A percentile compares a stretch with the other conserved stretches of the same genome.
phyloP scores from a whole-genome alignment of 768 basidiomycete genomes.

The Kwoniella sp. region DNA sequence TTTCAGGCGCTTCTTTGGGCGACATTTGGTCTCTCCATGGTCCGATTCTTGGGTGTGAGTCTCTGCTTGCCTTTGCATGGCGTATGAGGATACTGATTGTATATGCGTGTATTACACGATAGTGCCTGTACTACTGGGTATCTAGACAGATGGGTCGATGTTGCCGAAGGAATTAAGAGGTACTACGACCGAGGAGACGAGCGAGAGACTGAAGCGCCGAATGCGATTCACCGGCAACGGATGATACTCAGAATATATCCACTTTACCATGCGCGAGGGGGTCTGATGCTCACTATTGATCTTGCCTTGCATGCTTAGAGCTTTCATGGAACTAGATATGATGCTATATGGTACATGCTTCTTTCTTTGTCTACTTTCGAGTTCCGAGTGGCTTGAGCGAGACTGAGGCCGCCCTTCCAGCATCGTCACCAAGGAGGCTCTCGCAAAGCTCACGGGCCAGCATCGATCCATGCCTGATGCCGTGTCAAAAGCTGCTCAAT shows the following conservation, averaged over 20 bases:
- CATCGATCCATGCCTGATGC: conserved; percentile 69
- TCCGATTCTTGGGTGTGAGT: conserved; percentile 51
- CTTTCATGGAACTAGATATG: not conserved
- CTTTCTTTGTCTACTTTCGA: not conserved
- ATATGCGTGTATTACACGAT: too few species aligned
- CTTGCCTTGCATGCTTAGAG: not conserved
- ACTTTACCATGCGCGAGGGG: too few species aligned
- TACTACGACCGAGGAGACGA: not conserved
- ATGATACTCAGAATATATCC: not conserved
- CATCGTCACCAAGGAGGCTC: too few species aligned
- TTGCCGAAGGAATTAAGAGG: conserved; percentile 35
- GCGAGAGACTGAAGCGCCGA: not conserved
- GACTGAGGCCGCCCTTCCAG: too few species aligned
- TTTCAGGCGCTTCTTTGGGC: conserved; percentile 50
- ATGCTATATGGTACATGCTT: not conserved
- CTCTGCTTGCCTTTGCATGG: not conserved
- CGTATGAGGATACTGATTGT: not conserved
- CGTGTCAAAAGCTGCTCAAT: conserved; percentile 71
- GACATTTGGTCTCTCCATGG: conserved; percentile 44
- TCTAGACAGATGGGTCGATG: conserved; percentile 46
- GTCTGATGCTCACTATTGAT: too few species aligned
- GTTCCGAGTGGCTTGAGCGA: too few species aligned
- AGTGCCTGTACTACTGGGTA: conserved; percentile 51
- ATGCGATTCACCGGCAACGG: not conserved
- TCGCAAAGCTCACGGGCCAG: conserved; percentile 2